Base-by-base conservation (phyloP, 805 yeast species). In the Torulaspora delbrueckii region DNA sequence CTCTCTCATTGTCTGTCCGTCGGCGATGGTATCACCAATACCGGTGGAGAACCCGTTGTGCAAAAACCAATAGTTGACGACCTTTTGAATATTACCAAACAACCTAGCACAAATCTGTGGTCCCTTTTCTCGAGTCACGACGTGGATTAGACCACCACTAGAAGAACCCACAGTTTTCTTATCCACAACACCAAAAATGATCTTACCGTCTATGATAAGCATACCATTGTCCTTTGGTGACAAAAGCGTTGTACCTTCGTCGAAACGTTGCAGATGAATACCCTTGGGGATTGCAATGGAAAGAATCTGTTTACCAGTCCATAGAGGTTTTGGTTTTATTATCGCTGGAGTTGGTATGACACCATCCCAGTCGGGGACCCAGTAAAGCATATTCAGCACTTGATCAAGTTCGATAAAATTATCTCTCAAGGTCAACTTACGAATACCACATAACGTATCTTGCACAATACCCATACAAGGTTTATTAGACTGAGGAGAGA, bases 401-500 rank as follows among this genome's bases (percentile, higher is more conserved):
- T 89, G 95, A 54, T 88, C 96, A 64, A 82, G 86, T 54, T 86
- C 96, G 46, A 93, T 73, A 60, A 90, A 93, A 36, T 73, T 77
- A 64, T 93, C 99, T 67, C 96, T 82, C 52, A 87, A 71, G 0
- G 99, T 91, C 86, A 93, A 79, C 66, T 93, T 93, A 71, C 99
- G 83, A 43, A 91, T 76, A 73, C 99, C 99, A 78, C 97, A 89
- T 55, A 93, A 74, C 0, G 99, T 90, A 70, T 93, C 99, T 74
- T 93, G 99, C 52, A 93, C 99, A 74, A 93, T 93, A 73, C 99
- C 99, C 99, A 93, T 93, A 54, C 95, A 96, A 31, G 99, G 99
- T 70, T 93, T 93, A 68, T 93, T 93, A 2, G 96, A 87, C 70
- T 93, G 99, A 9, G 99, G 97, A 13, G 97, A 89, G 32, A 93